Evolutionary conservation across 352 stramenopile species (phyloP).

Genomic region (Phytophthora sansomeana): DNA sequence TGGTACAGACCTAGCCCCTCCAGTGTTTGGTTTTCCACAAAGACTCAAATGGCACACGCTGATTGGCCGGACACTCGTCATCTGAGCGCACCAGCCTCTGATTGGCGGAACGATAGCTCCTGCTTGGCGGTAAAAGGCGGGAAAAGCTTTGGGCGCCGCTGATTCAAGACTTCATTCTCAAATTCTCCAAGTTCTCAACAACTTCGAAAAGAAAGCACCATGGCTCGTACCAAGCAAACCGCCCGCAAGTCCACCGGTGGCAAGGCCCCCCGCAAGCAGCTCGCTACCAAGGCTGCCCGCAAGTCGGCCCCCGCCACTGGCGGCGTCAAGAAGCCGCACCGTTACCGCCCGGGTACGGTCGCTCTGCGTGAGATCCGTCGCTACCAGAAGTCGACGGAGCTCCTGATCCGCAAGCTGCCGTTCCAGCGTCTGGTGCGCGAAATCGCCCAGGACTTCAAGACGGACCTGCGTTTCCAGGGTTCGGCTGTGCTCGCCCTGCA

Average conservation of each 20-base stretch:
- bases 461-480: constrained; percentile 89
- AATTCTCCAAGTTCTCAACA: constrained; percentile 2
- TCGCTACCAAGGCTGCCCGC: constrained; percentile 93
- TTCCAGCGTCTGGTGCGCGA: constrained; percentile 97
- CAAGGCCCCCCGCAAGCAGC: constrained; percentile 95
- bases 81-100: too few relatives aligned
- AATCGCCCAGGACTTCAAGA: constrained; percentile 90
- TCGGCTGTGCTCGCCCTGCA: constrained; percentile 88
- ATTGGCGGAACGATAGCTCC: not conserved
- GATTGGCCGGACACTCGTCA: not conserved
- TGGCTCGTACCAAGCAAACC: constrained; percentile 98
- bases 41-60: too few relatives aligned
- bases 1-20: constrained; percentile 28
- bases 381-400: constrained; percentile 97
- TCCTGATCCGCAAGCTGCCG: constrained; percentile 96
- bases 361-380: constrained; percentile 97
- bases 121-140: not conserved
- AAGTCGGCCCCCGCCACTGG: constrained; percentile 93
- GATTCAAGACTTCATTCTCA: not conserved
- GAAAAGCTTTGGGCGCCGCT: not conserved
- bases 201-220: constrained; percentile 28
- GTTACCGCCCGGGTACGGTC: constrained; percentile 86
- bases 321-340: constrained; percentile 94
- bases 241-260: constrained; percentile 95
- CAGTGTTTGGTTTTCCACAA: too few relatives aligned